Evolutionary conservation across 2,329 filamentous ascomycete species (phyloP), one percentile per base, ranked within the genome.

Genomic region (Cyclaneusma minus): DNA sequence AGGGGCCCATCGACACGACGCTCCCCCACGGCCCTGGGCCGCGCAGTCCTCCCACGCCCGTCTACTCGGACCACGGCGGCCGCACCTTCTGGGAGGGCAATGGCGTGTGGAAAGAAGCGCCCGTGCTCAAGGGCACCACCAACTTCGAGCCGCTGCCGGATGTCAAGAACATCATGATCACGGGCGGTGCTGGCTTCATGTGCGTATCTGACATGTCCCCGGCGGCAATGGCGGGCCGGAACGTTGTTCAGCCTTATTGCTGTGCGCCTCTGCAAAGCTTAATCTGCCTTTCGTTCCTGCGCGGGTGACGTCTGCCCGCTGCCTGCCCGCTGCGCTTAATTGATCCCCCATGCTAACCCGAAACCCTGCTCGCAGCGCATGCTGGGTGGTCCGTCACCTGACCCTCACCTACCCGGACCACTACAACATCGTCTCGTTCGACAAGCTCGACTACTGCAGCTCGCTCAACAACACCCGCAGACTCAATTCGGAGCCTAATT

Each of bases 151-250:
- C 77, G 22, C 56, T 74, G 4, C 56, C 62, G 13, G 70, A 77
- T 49, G 70, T 80, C 29, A 76, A 68, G 50, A 85, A 83, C 44
- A 84, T 87, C 41, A 74, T 87, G 64, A 66, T 89, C 35, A 87
- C 81, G 12, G 81, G 81, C 25, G 81, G 80, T 28, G 80, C 79
- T 35, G 81, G 81, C 39, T 89, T 89, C 59, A 85, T 87, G 78
- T 83, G 59, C 51, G 74, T 52, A 26, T 19, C 23, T 27, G 19
- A 13, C 18, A 21, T 13, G 17, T 32, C 21, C 25, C 11, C 17
- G 18, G n/a, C 8, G 8, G 8, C 8, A 8, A 21, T n/a, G 8
- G n/a, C 8, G 8, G n/a, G 8, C 18, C 8, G 8, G 18, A 21
- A 21, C n/a, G 18, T 8, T n/a, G n/a, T 21, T 8, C 18, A 21